Evolutionary conservation across 2,329 filamentous ascomycete genomes (phyloP).

Genomic region (Dactylellina parvicollis): DNA sequence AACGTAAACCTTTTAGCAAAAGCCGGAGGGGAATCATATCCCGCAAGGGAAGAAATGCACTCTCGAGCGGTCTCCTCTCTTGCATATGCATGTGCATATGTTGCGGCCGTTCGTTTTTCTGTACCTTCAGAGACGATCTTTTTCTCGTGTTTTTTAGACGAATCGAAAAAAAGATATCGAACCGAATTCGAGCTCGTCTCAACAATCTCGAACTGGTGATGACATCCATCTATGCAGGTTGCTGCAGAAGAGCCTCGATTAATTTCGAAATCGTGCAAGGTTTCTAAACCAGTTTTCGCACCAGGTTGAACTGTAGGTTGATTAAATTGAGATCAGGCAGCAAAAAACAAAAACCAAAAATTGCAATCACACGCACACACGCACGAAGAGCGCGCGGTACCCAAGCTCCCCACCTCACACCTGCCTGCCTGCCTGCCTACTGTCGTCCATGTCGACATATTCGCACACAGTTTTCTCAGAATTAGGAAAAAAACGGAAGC

Average conservation of each 20-base stretch:
- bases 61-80: conserved; percentile 16
- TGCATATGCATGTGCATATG: conserved; percentile 17
- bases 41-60: conserved; percentile 14
- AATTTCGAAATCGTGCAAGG: conserved; percentile 35
- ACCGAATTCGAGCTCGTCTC: not conserved
- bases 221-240: conserved; percentile 29
- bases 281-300: conserved; percentile 40
- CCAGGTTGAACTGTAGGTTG: not conserved
- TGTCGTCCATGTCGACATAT: conserved; percentile 23
- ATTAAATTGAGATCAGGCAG: conserved; percentile 20
- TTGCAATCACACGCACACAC: not conserved
- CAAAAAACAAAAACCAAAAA: conserved; percentile 17
- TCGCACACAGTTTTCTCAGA: not conserved
- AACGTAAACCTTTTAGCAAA: not conserved
- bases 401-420: conserved; percentile 21
- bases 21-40: no score
- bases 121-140: conserved; percentile 37
- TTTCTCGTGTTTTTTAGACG: not conserved
- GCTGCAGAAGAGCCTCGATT: conserved; percentile 47
- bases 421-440: no score
- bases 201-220: conserved; percentile 3
- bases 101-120: conserved; percentile 4
- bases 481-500: not conserved
- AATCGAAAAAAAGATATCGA: not conserved
- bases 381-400: not conserved